Percentiles rank a stretch among this genome's conserved stretches.
Evolutionary conservation across 805 yeast genomes (phyloP).

Genomic region (Ogataea pignaliae): DNA sequence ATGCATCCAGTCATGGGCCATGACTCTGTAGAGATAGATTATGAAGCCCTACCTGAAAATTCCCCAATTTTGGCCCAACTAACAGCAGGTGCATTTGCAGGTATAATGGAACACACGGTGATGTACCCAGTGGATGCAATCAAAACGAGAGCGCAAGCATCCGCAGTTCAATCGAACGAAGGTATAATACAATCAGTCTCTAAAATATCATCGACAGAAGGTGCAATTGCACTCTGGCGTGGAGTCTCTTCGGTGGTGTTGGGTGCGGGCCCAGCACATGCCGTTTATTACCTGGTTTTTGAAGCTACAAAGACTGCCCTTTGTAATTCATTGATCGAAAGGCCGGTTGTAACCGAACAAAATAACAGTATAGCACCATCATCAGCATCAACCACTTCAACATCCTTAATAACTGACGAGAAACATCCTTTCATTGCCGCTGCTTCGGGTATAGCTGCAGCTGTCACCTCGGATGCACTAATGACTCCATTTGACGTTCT

Average conservation of each 20-base stretch:
- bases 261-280: conserved; percentile 99
- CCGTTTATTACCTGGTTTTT: conserved; percentile 91
- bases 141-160: conserved; percentile 89
- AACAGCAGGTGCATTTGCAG: conserved; percentile 97
- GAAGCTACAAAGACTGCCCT: conserved; percentile 69
- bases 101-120: conserved; percentile 96
- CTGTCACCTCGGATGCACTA: conserved; percentile 88
- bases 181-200: conserved; percentile 66
- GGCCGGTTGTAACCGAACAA: conserved; percentile 27
- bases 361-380: conserved; percentile 8
- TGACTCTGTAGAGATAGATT: conserved; percentile 57
- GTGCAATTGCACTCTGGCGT: conserved; percentile 84
- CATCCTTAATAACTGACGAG: conserved; percentile 49
- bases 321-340: conserved; percentile 30
- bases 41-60: conserved; percentile 85
- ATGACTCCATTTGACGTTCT: conserved; percentile 97
- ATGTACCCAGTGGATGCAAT: conserved; percentile 97
- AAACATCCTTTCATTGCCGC: conserved; percentile 83
- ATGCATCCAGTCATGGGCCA: conserved; percentile 9
- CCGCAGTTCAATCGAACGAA: conserved; percentile 23
- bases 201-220: conserved; percentile 80
- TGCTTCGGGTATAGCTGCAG: conserved; percentile 85
- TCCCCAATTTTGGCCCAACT: conserved; percentile 81
- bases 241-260: conserved; percentile 88
- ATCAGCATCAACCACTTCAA: conserved; percentile 21